Evolutionary conservation across 2,329 filamentous ascomycete species (phyloP), one percentile per base, ranked within the genome.

Genomic region (Emmonsiellopsis sp.): DNA sequence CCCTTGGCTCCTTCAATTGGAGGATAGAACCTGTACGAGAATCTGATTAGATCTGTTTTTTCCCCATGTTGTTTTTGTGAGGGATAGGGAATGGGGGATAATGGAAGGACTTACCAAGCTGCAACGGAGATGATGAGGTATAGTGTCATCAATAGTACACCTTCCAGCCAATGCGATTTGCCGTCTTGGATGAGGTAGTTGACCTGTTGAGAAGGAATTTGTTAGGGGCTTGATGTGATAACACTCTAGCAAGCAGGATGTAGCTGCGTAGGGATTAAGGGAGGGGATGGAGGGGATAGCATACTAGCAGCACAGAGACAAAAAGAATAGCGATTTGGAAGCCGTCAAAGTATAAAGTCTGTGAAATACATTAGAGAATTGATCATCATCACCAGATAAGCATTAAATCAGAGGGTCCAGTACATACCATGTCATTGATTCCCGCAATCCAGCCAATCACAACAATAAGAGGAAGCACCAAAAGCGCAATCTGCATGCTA

Each of bases 281-380:
- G 2, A 10, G 8, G 20, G 1, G 20, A 26, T 26, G 20, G 20
- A 26, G 20, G 20, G 20, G 20, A 26, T 26, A 26, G 58, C 66
- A 50, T 63, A 70, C 74, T 55, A 77, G 59, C 31, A 76, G 62
- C 16, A 76, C 71, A n/a, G 73, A 69, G 26, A 84, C 77, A 55
- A 85, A 84, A 1, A 84, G 67, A 1, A 80, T 70, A 2, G 77
- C 86, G 11, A 95, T 84, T 72, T 95, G 89, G 75, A 96, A 96
- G 0, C 84, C 84, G 65, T 94, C 89, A 66, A 95, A 93, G 67
- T 85, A 85, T 5, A 95, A 79, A 16, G 84, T 88, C 69, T 70
- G n/a, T 44, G 10, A 5, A 43, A 26, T 45, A 47, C 47, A 31
- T 48, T 26, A 50, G 37, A 13, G 43, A 37, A 37, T 49, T 61